These are phyloP conservation scores for Saccharomycopsis malanga DNA, from an alignment of 805 yeast genomes.

Conservation along the genomic window DNA sequence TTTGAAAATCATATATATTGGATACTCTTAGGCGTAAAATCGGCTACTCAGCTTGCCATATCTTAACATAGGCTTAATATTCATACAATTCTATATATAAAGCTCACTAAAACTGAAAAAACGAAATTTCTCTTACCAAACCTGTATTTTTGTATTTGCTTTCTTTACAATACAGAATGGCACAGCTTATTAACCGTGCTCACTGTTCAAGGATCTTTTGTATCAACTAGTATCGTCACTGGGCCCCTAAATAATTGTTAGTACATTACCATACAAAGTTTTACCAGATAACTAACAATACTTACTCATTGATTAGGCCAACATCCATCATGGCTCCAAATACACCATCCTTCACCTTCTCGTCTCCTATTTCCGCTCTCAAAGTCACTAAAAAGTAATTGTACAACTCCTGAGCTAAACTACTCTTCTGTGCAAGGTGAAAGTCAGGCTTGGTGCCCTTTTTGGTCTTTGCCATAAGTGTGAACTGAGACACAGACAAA, in stretches of 20 bases:
- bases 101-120: no score
- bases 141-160: no score
- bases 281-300: no score
- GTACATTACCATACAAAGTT: no score
- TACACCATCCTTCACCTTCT: slow-evolving; percentile 73
- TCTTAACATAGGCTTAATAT: no score
- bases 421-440: slow-evolving; percentile 84
- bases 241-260: neutral
- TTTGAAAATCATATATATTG: no score
- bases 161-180: no score
- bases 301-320: slow-evolving; percentile 60
- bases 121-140: no score
- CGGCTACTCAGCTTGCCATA: no score
- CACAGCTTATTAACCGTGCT: no score
- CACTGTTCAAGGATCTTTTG: neutral
- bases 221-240: neutral
- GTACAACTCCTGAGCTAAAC: slow-evolving; percentile 37
- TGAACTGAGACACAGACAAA: slow-evolving; percentile 87
- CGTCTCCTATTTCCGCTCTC: slow-evolving; percentile 47
- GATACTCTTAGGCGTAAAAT: no score
- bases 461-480: slow-evolving; percentile 74
- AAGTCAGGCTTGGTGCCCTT: slow-evolving; percentile 96
- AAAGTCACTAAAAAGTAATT: slow-evolving; percentile 45
- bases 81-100: no score
- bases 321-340: slow-evolving; percentile 99